Base-by-base conservation (phyloP, 2,329 filamentous ascomycete species). In the Keithomyces neogunnii region DNA sequence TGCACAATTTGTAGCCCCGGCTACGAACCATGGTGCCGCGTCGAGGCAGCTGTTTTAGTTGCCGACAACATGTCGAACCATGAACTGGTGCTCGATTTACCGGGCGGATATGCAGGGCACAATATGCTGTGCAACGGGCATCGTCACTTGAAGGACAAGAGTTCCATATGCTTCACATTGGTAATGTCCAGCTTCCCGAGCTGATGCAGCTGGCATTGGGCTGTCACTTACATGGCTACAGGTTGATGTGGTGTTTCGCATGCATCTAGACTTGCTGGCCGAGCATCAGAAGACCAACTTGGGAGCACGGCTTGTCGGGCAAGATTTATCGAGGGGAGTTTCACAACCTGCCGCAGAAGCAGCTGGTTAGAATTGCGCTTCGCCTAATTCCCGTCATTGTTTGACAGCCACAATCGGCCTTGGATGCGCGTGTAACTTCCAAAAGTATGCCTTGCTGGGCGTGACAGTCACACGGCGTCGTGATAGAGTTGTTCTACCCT, bases 11-110 rank as follows among this genome's bases (percentile, higher is more conserved):
- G 36, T 5, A 10, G 2, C 19, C 45, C 45, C 13, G 45, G 5
- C 29, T 29, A 26, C 5, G n/a, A 9, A 40, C 13, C 6, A 40
- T 40, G 38, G 8, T 26, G 26, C 38, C 19, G 38, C 8, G 3
- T 31, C 47, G 42, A 52, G 50, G 45, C 42, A 35, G 9, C 11
- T 13, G 47, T 52, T 52, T 49, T 46, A 30, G 31, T 49, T 52
- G 11, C 51, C 51, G 51, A 40, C 38, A 26, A 7, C 38, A 19
- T 26, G 26, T 46, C 40, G 38, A n/a, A 39, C 32, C 7, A 44
- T n/a, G 35, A 9, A 3, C 35, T 30, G 38, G 47, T 28, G 30
- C 13, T 49, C 39, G 36, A n/a, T 30, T 5, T 28, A 30, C 39
- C 4, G 31, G n/a, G 43, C 19, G 29, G 30, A 13, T 36, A 32